Evolutionary conservation across 306 rosid genomes (phyloP), one percentile per base, ranked within the genome.

Genomic region (Dicorynia guianensis): DNA sequence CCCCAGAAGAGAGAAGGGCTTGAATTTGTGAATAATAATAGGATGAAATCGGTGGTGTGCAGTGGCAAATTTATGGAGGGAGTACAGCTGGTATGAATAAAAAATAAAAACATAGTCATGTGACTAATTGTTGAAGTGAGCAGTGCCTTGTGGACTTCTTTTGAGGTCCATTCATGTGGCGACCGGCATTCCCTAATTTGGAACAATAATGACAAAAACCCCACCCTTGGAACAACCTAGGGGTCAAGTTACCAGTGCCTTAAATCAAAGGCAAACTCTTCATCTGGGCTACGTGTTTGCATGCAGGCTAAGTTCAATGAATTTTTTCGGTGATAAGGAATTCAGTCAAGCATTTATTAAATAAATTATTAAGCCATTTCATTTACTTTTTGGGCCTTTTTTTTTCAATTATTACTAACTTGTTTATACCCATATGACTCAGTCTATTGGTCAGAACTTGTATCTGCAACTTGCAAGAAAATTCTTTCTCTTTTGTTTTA

Each of bases 21-120:
- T 61, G 30, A 25, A 25, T 25, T 61, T 34, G 77, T 53, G 39
- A 20, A 62, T 25, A 25, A 25, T 25, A 11, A 77, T 34, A 42
- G 68, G 57, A 35, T 30, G 25, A 13, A 14, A 1, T 33, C 15
- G 55, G 47, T 58, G 25, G 11, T 4, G 30, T 25, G 30, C 30
- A 10, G n/a, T 8, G 11, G 52, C 13, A 19, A 3, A 7, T 34
- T 54, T 20, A 39, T 58, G 58, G 33, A 35, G 6, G 14, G 30
- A 18, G 30, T 25, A 25, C 30, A 25, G 30, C 30, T 25, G 30
- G 30, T 25, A 25, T 25, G 2, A 25, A 25, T 25, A 25, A 25
- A 25, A 25, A 25, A 25, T 2, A 1, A 25, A 25, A 1, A 25
- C 30, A 1, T 25, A 25, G 30, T 25, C 2, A 25, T 25, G 30